Base-by-base conservation (phyloP, 129 eudicot genomes). In the Daucus carota region DNA sequence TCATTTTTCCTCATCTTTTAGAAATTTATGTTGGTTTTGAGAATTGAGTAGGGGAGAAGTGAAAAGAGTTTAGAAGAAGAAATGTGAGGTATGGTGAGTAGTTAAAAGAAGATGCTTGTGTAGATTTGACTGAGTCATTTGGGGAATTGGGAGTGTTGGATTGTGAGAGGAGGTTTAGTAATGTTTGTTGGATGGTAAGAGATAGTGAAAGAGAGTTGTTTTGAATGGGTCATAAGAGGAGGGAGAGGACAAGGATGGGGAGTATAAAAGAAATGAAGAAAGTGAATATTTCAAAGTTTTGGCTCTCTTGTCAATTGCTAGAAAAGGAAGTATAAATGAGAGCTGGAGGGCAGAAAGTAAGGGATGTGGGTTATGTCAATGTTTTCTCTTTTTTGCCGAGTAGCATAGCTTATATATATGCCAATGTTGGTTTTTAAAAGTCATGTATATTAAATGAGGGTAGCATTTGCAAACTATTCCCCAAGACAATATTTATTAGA, bases 201-300 rank as follows among this genome's bases (percentile, higher is more conserved):
- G 77, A 73, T 3, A 38, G 17, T 28, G 75, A 29, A 75, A 54
- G 44, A 60, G 33, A n/a, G 13, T 12, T 32, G 62, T 13, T 70
- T 72, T 71, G 81, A 76, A 81, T 17, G 63, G 67, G 79, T 65
- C 75, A 29, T 38, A 26, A 73, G 57, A 36, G 43, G 46, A 57
- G 43, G 57, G 48, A 52, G 73, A 45, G 65, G 65, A 57, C 65
- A 59, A 18, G 65, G n/a, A 15, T 36, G 8, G 59, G n/a, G n/a
- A n/a, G 8, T 57, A 10, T 57, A 12, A 67, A 31, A 42, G 73
- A 32, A 22, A 76, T 13, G 44, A 66, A 60, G 7, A 4, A 40
- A 75, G 59, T 10, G 62, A 75, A 76, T 29, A 24, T 18, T 36
- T 18, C 40, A 66, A 31, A 59, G 36, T 20, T 73, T 74, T 45